Conservation (phyloP, 1,139 yeast genomes). For the Arxiozyma telluris region DNA sequence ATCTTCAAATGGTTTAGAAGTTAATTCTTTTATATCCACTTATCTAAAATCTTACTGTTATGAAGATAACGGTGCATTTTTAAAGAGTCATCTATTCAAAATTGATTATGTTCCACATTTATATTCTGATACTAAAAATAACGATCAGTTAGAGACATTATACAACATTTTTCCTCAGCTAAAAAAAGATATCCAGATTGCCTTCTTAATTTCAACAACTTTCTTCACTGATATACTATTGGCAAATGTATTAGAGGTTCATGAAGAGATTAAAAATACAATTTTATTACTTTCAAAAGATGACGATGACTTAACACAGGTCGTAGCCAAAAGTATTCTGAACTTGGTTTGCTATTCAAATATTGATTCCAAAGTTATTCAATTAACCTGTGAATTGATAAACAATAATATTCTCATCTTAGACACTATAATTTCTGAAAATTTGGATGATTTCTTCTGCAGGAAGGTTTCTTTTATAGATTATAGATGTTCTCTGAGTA, state of each 20-base stretch:
- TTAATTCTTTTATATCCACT: conserved; percentile 27
- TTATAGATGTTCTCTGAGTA: conserved; percentile 37
- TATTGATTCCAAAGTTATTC: conserved; percentile 4
- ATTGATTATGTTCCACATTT: conserved; percentile 29
- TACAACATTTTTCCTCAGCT: conserved; percentile 23
- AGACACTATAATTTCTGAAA: conserved; percentile 12
- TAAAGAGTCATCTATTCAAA: conserved; percentile 28
- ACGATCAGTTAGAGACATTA: conserved; percentile 20
- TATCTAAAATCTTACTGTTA: conserved; percentile 27
- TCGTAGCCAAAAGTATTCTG: conserved; percentile 15
- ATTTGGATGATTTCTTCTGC: conserved; percentile 8
- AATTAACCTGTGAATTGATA: conserved; percentile 12
- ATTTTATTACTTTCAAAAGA: conserved; percentile 12
- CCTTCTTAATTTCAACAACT: conserved; percentile 19
- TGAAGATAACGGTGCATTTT: conserved; percentile 20
- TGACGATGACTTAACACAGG: conserved; percentile 13
- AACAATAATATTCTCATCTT: conserved; percentile 4
- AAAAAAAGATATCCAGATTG: conserved; percentile 17
- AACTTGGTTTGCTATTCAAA: conserved; percentile 8
- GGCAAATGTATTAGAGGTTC: conserved; percentile 8
- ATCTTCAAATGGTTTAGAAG: conserved; percentile 20
- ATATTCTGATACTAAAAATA: conserved; percentile 22
- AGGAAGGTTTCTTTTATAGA: conserved; percentile 26
- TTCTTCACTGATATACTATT: conserved; percentile 21
- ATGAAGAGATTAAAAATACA: conserved; percentile 10